phyloP scores from a whole-genome alignment of 2,329 filamentous ascomycete genomes.

The Penicillium sp. region DNA sequence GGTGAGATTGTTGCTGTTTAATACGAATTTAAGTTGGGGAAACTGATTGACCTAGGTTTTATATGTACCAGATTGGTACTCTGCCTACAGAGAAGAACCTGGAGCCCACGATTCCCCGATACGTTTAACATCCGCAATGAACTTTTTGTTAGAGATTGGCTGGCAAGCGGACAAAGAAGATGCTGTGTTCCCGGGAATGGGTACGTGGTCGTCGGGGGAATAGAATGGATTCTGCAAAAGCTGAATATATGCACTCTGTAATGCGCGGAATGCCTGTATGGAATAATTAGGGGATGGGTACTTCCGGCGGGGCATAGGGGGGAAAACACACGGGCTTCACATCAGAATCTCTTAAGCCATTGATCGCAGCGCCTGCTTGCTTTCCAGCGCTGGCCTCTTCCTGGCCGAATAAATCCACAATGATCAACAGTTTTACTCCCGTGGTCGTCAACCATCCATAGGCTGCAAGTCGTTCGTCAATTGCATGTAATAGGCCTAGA shows the following conservation, averaged over 20 bases:
- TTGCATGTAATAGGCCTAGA: slow-evolving; percentile 83
- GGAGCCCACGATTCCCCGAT: slow-evolving; percentile 85
- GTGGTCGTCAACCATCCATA: slow-evolving; percentile 98
- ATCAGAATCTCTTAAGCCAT: slow-evolving; percentile 80
- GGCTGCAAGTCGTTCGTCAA: slow-evolving; percentile 87
- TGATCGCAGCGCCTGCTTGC: slow-evolving; percentile 42
- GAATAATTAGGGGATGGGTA: slow-evolving; percentile 4
- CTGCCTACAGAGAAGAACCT: slow-evolving; percentile 66
- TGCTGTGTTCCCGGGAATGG: slow-evolving; percentile 49
- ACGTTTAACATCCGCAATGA: slow-evolving; percentile 75
- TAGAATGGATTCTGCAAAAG: slow-evolving; percentile 94
- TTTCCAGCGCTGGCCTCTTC: slow-evolving; percentile 40
- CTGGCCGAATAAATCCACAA: slow-evolving; percentile 85
- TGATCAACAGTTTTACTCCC: slow-evolving; percentile 81
- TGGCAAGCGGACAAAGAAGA: slow-evolving; percentile 47
- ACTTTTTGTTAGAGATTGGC: slow-evolving; percentile 77
- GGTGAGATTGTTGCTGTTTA: slow-evolving; percentile 51
- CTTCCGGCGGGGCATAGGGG: neutral
- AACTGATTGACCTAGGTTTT: too few relatives aligned
- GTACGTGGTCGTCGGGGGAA: slow-evolving; percentile 77
- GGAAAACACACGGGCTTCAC: slow-evolving; percentile 66
- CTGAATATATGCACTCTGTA: slow-evolving; percentile 88
- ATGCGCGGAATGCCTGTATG: slow-evolving; percentile 72
- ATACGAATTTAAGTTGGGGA: neutral
- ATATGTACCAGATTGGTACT: neutral